Percentiles rank a stretch among this genome's conserved stretches.
phyloP scores from a whole-genome alignment of 2,329 filamentous ascomycete genomes.

The Penicillium sp. region DNA sequence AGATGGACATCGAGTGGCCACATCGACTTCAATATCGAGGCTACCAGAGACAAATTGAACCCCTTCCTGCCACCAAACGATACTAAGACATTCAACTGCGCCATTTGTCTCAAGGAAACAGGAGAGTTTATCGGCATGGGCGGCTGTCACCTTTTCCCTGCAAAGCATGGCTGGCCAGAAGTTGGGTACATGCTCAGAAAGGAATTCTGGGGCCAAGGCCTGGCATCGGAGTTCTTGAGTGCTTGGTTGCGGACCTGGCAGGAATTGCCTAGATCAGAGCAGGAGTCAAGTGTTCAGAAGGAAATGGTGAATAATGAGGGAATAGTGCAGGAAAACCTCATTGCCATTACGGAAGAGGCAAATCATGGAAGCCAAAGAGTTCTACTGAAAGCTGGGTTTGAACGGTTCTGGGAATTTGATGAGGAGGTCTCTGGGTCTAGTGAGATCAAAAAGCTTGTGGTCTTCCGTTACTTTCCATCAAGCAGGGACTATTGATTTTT shows the following conservation, averaged over 20 bases:
- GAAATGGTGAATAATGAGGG: conserved; percentile 12
- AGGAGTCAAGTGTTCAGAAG: conserved; percentile 7
- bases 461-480: conserved; percentile 13
- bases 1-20: conserved; percentile 12
- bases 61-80: conserved; percentile 17
- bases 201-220: conserved; percentile 16
- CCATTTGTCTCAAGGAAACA: conserved; percentile 17
- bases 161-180: conserved; percentile 16
- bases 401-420: conserved; percentile 13
- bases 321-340: conserved; percentile 9
- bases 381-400: conserved; percentile 14
- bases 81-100: conserved; percentile 12
- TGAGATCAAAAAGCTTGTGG: conserved; percentile 9
- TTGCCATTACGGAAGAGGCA: conserved; percentile 14
- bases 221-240: conserved; percentile 15
- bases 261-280: conserved; percentile 9
- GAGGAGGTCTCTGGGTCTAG: conserved; percentile 4
- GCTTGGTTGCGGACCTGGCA: conserved; percentile 15
- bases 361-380: conserved; percentile 16
- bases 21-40: conserved; percentile 13
- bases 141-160: conserved; percentile 16
- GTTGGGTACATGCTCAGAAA: conserved; percentile 16
- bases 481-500: not conserved
- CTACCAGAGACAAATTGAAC: conserved; percentile 13
- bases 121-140: conserved; percentile 17